These are phyloP conservation scores for Microcyclosporella mali DNA, from an alignment of 2,329 filamentous ascomycete species.

Conservation along the genomic window DNA sequence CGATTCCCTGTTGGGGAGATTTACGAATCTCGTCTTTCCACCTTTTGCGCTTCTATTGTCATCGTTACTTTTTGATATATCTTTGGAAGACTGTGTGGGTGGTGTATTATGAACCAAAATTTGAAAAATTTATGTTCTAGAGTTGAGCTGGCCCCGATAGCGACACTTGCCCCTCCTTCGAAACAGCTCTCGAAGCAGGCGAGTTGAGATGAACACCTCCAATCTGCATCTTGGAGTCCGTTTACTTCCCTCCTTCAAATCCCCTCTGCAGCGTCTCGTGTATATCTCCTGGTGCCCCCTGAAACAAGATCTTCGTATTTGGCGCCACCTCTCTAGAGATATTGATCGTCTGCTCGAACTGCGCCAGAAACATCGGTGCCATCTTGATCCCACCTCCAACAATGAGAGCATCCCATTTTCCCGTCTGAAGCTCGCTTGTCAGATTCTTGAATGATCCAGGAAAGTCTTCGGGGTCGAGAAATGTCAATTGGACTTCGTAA, in stretches of 20 bases:
- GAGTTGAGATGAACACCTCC: too few relatives aligned
- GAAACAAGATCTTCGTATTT: slow-evolving; percentile 1
- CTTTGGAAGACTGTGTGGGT: too few relatives aligned
- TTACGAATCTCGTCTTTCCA: not conserved
- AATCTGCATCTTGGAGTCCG: not conserved
- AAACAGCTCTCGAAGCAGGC: too few relatives aligned
- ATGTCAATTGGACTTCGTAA: slow-evolving; percentile 4
- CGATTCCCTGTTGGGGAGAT: slow-evolving; percentile 7
- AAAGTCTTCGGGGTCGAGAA: not conserved
- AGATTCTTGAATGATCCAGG: not conserved
- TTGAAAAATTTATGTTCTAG: too few relatives aligned
- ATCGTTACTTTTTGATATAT: not conserved
- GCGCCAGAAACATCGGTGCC: not conserved
- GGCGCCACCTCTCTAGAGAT: not conserved
- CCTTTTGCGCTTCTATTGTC: not conserved
- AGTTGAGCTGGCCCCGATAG: too few relatives aligned
- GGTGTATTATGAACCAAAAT: too few relatives aligned
- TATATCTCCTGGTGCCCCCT: slow-evolving; percentile 2
- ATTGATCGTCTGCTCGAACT: slow-evolving; percentile 4
- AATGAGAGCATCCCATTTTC: slow-evolving; percentile 3
- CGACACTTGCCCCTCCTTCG: too few relatives aligned
- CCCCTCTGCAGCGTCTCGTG: slow-evolving; percentile 1
- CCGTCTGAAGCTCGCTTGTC: not conserved
- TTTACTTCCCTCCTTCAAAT: not conserved
- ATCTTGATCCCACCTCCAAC: not conserved